Conservation (phyloP, 2,329 filamentous ascomycete species). For the Fusarium floridanum region DNA sequence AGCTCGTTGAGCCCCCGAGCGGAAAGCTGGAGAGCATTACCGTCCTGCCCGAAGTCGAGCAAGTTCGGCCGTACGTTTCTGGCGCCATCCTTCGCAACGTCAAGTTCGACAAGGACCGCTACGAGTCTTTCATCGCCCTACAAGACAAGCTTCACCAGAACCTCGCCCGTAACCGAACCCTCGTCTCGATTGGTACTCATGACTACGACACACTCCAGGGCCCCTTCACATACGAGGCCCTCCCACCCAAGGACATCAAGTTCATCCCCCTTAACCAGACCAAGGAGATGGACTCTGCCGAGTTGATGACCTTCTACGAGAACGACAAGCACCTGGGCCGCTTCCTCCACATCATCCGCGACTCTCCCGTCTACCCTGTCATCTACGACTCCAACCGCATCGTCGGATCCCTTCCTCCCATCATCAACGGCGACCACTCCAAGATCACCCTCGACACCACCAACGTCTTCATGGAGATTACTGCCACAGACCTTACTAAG, state of each 20-base stretch:
- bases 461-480: slow-evolving; percentile 98
- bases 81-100: slow-evolving; percentile 91
- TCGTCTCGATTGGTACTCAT: slow-evolving; percentile 98
- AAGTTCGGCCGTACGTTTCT: slow-evolving; percentile 88
- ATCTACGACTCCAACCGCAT: slow-evolving; percentile 90
- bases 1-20: slow-evolving; percentile 76
- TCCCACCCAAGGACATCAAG: slow-evolving; percentile 90
- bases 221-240: slow-evolving; percentile 96
- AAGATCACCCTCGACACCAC: slow-evolving; percentile 93
- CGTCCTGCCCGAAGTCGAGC: slow-evolving; percentile 79
- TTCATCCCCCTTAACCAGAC: slow-evolving; percentile 93
- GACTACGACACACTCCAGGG: slow-evolving; percentile 94
- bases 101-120: slow-evolving; percentile 90
- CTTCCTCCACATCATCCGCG: slow-evolving; percentile 93
- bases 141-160: slow-evolving; percentile 99
- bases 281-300: slow-evolving; percentile 85
- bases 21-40: slow-evolving; percentile 85
- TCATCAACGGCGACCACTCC: slow-evolving; percentile 97
- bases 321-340: slow-evolving; percentile 92
- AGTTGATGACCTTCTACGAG: slow-evolving; percentile 96
- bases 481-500: slow-evolving; percentile 95
- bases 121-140: slow-evolving; percentile 96
- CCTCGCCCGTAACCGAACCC: slow-evolving; percentile 88
- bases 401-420: slow-evolving; percentile 94
- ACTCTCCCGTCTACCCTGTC: slow-evolving; percentile 93